Percentiles rank a stretch among this genome's conserved stretches.
These are phyloP conservation scores for Cicer arietinum DNA, from an alignment of 306 rosid species.

Conservation along the genomic window DNA sequence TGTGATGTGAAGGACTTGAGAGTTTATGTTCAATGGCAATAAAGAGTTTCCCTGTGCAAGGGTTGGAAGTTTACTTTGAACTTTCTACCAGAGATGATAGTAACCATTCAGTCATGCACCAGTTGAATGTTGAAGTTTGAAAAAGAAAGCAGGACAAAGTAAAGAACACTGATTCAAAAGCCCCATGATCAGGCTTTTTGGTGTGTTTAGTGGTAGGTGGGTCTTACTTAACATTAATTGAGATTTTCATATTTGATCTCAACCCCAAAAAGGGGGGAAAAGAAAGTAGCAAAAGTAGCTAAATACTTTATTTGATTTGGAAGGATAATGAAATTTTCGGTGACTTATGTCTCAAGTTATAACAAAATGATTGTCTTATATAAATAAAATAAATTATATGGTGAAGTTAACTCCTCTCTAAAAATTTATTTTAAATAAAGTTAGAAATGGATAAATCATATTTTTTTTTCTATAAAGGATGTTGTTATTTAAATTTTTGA, in stretches of 20 bases:
- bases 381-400: neutral
- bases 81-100: constrained; percentile 42
- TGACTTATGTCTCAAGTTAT: constrained; percentile 34
- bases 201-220: constrained; percentile 35
- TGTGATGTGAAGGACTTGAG: neutral
- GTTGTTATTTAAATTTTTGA: too few relatives aligned
- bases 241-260: constrained; percentile 38
- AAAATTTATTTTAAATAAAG: neutral
- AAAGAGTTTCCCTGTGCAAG: constrained; percentile 31
- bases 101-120: constrained; percentile 42
- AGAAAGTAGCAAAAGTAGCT: constrained; percentile 16
- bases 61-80: constrained; percentile 44
- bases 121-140: constrained; percentile 39
- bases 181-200: constrained; percentile 44
- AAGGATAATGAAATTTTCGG: constrained; percentile 22
- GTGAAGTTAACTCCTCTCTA: neutral
- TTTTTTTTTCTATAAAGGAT: too few relatives aligned
- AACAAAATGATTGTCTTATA: constrained; percentile 13
- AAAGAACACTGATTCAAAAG: constrained; percentile 45
- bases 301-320: constrained; percentile 4
- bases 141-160: constrained; percentile 43
- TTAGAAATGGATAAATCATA: neutral
- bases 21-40: constrained; percentile 26
- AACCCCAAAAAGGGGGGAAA: neutral
- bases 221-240: constrained; percentile 33